These are phyloP conservation scores for Xylaria sp. DNA, from an alignment of 2,329 filamentous ascomycete species.

Conservation along the genomic window DNA sequence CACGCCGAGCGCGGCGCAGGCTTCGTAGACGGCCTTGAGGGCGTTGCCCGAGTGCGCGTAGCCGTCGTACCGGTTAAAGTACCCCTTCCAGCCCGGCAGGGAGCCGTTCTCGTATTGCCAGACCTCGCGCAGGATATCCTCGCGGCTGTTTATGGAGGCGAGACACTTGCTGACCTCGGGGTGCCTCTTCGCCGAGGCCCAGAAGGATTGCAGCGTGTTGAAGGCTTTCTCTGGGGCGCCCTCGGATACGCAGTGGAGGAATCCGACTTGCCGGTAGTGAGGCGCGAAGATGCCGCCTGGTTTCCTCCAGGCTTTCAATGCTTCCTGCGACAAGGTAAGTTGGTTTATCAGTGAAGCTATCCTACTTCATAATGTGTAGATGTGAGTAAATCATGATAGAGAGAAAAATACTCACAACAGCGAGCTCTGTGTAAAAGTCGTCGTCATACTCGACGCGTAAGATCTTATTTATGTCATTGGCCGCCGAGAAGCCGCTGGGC, in stretches of 20 bases:
- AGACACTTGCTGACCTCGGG: slow-evolving; percentile 50
- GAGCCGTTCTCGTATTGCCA: slow-evolving; percentile 55
- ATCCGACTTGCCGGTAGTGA: slow-evolving; percentile 54
- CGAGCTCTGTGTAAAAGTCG: slow-evolving; percentile 59
- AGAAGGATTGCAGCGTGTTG: slow-evolving; percentile 50
- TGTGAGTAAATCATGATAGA: too few species aligned
- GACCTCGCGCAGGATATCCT: slow-evolving; percentile 49
- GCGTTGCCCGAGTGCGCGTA: slow-evolving; percentile 63
- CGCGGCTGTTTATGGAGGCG: slow-evolving; percentile 41
- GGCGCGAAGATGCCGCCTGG: slow-evolving; percentile 60
- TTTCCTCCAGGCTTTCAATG: slow-evolving; percentile 57
- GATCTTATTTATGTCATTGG: slow-evolving; percentile 67
- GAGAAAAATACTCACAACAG: slow-evolving; percentile 42
- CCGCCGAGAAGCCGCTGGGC: slow-evolving; percentile 56
- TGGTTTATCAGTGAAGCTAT: too few species aligned
- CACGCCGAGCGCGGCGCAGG: slow-evolving; percentile 43
- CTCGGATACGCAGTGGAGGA: slow-evolving; percentile 56
- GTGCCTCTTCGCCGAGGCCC: slow-evolving; percentile 48
- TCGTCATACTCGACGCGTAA: slow-evolving; percentile 65
- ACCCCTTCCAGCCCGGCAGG: slow-evolving; percentile 57
- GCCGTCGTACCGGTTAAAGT: slow-evolving; percentile 62
- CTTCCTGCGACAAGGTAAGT: slow-evolving; percentile 47
- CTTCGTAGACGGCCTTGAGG: slow-evolving; percentile 52
- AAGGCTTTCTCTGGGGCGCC: slow-evolving; percentile 54
- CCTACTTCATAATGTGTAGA: too few species aligned